Evolutionary conservation across 805 yeast species (phyloP).

Genomic region (Wickerhamiella brachini): DNA sequence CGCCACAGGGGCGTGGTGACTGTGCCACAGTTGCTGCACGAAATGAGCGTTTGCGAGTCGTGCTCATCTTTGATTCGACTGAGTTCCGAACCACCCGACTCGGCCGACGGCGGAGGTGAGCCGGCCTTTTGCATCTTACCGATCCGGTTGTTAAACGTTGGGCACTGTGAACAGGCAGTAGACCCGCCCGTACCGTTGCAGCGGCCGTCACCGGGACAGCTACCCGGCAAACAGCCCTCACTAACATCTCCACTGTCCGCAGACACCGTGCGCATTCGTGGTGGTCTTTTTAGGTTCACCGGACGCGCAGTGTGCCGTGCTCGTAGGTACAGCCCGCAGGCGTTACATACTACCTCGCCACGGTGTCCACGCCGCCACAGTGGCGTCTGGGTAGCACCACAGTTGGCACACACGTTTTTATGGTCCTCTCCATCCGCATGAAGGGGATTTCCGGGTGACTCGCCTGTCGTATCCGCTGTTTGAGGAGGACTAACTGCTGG

Average conservation of each 20-base stretch:
- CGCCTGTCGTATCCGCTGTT: neutral
- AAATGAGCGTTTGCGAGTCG: conserved; percentile 40
- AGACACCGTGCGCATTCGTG: conserved; percentile 8
- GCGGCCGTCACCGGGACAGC: conserved; percentile 62
- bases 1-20: conserved; percentile 84
- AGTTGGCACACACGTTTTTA: conserved; percentile 58
- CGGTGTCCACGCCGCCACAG: conserved; percentile 89
- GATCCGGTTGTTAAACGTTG: conserved; percentile 53
- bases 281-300: conserved; percentile 39
- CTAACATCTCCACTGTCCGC: neutral
- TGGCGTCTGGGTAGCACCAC: conserved; percentile 86
- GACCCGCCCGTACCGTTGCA: conserved; percentile 86
- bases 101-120: neutral
- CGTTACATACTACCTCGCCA: conserved; percentile 88
- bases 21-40: conserved; percentile 73
- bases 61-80: conserved; percentile 10
- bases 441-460: neutral
- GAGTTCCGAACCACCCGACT: neutral
- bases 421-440: neutral
- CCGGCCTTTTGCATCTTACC: neutral
- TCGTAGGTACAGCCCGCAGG: conserved; percentile 74
- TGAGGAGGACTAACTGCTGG: neutral
- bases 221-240: conserved; percentile 27
- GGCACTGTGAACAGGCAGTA: conserved; percentile 67
- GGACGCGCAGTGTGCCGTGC: conserved; percentile 54